These are phyloP conservation scores for Fusarium paranaense DNA, from an alignment of 2,329 filamentous ascomycete genomes.

Conservation along the genomic window DNA sequence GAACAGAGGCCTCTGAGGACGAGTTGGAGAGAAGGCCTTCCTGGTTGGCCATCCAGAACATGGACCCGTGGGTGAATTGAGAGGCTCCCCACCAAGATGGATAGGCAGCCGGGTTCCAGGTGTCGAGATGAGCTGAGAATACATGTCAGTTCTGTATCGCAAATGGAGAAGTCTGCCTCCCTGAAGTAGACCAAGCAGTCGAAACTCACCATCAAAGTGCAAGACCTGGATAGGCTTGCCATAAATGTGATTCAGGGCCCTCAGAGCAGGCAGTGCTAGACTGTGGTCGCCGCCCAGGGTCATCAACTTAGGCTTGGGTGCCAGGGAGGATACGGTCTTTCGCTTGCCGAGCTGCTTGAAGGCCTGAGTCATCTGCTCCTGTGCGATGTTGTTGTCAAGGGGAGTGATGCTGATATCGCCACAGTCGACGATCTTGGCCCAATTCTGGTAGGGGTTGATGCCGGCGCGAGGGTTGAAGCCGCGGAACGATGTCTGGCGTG, in stretches of 20 bases:
- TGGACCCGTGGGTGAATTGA: constrained; percentile 86
- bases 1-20: constrained; percentile 78
- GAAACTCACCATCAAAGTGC: constrained; percentile 72
- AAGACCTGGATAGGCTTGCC: constrained; percentile 74
- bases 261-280: constrained; percentile 75
- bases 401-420: constrained; percentile 90
- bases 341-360: constrained; percentile 74
- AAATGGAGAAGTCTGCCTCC: neutral
- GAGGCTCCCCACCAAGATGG: constrained; percentile 76
- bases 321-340: constrained; percentile 50
- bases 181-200: neutral
- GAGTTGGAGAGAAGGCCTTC: constrained; percentile 82
- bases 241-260: constrained; percentile 73
- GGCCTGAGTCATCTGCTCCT: constrained; percentile 86
- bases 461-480: constrained; percentile 83
- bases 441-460: constrained; percentile 86
- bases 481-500: constrained; percentile 82
- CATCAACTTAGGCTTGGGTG: constrained; percentile 67
- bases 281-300: constrained; percentile 81
- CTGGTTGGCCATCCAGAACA: constrained; percentile 89
- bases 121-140: constrained; percentile 74
- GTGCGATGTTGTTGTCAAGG: constrained; percentile 85
- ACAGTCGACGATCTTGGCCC: constrained; percentile 87
- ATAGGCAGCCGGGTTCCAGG: constrained; percentile 86
- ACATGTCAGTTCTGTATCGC: neutral